phyloP scores from a whole-genome alignment of 2,329 filamentous ascomycete species.

The Dothideomycetes sp. region DNA sequence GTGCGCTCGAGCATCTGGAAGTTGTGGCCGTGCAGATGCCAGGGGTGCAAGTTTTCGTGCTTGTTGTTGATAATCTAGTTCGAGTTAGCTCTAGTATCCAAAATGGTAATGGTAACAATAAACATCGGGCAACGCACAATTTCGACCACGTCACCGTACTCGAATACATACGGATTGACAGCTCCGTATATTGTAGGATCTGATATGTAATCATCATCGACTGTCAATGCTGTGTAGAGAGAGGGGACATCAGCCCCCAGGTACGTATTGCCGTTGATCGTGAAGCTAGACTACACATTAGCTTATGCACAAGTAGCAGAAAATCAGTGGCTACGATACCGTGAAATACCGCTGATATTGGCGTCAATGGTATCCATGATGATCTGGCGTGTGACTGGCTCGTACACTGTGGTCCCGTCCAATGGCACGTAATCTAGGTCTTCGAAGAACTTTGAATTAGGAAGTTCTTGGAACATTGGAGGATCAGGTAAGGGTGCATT shows the following conservation, averaged over 20 bases:
- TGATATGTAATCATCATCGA: constrained; percentile 38
- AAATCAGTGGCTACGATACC: constrained; percentile 45
- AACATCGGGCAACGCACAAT: too few species aligned
- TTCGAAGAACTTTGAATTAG: constrained; percentile 58
- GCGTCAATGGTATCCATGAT: constrained; percentile 41
- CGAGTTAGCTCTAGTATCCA: too few species aligned
- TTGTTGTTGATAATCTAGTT: constrained; percentile 42
- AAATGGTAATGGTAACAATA: too few species aligned
- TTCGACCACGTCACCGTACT: constrained; percentile 9
- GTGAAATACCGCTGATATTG: constrained; percentile 52
- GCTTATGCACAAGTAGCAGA: not conserved
- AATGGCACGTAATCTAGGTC: constrained; percentile 61
- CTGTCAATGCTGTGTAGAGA: constrained; percentile 63
- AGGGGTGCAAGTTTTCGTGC: constrained; percentile 39
- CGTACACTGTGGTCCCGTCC: constrained; percentile 51
- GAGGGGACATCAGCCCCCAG: constrained; percentile 63
- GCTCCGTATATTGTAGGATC: constrained; percentile 36
- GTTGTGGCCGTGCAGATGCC: constrained; percentile 30
- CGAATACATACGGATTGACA: constrained; percentile 43
- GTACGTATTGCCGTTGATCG: constrained; percentile 65
- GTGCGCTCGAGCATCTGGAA: constrained; percentile 18
- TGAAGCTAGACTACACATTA: constrained; percentile 4
- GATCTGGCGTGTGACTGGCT: constrained; percentile 48
- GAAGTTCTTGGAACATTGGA: constrained; percentile 42
- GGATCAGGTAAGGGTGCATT: constrained; percentile 23